Base-by-base conservation (phyloP, 768 basidiomycete species). In the Russula foetens region DNA sequence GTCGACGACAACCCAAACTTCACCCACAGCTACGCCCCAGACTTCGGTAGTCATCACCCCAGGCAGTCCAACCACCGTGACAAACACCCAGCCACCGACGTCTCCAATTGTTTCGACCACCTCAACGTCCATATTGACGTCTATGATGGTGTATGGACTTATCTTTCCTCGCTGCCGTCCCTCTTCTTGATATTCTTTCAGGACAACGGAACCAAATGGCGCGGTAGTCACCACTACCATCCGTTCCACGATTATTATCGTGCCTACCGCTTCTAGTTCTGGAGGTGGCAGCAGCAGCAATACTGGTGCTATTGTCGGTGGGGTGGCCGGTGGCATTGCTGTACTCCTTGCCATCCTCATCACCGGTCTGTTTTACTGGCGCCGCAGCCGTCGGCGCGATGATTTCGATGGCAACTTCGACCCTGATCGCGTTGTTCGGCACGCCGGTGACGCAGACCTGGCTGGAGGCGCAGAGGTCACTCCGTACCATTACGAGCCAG, bases 351-450 rank as follows among this genome's bases (percentile, higher is more conserved):
- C 69, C 33, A 39, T 67, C 39, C 63, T 73, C 39, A 31, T 72
- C n/a, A 50, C 68, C 39, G 66, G 67, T 23, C 56, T 73, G 11
- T 59, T 71, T 29, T 62, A 69, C 59, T 73, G 71, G 68, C 69
- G 71, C 44, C 69, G 69, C 23, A 67, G 70, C 33, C 62, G 59
- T 46, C 55, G 48, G n/a, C 63, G 67, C 35, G 74, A 78, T 58
- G 78, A 80, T 28, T 80, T 80, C 48, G 78, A 80, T 56, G 78
- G 79, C 53, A 72, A 79, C 71, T 79, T 79, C 59, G 78, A 79
- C 41, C 79, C 78, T 0, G 79, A 79, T 60, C 75, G 73, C 6
- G 73, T 79, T 44, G 62, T 72, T 2, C 68, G 67, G 12, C 72
- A 71, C 33, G 38, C 17, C n/a, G 70, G 51, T 33, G 19, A 67